Conservation (phyloP, 768 basidiomycete genomes). For the Lactifluus hygrophoroides region DNA sequence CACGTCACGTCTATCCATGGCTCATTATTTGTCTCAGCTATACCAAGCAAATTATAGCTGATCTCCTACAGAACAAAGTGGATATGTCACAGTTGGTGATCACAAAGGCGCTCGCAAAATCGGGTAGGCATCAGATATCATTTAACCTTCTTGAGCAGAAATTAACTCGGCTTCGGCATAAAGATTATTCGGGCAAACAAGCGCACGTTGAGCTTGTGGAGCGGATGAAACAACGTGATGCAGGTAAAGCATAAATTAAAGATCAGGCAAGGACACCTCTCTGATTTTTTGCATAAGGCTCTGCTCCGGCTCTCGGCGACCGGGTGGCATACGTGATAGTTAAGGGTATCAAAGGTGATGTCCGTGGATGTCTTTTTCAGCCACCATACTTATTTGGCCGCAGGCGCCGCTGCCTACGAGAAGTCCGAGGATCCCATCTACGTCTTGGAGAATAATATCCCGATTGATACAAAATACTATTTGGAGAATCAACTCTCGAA, state of each 20-base stretch:
- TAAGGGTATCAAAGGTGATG: slow-evolving; percentile 83
- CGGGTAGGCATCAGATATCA: slow-evolving; percentile 37
- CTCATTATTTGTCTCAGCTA: slow-evolving; percentile 44
- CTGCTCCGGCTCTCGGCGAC: slow-evolving; percentile 94
- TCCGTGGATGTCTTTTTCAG: neutral
- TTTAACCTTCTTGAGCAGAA: neutral
- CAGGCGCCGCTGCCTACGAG: slow-evolving; percentile 94
- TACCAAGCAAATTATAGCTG: slow-evolving; percentile 86
- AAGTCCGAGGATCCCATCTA: slow-evolving; percentile 98
- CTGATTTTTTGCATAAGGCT: slow-evolving; percentile 40
- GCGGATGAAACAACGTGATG: slow-evolving; percentile 93
- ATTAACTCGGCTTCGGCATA: neutral
- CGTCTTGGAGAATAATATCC: slow-evolving; percentile 95
- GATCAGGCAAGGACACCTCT: neutral
- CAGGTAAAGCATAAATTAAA: slow-evolving; percentile 41
- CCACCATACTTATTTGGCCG: neutral
- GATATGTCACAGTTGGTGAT: slow-evolving; percentile 99
- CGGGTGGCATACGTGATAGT: slow-evolving; percentile 99
- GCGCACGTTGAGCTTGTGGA: slow-evolving; percentile 95
- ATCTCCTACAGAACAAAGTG: slow-evolving; percentile 90
- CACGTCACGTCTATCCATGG: neutral
- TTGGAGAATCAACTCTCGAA: slow-evolving; percentile 97
- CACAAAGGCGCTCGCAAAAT: slow-evolving; percentile 91
- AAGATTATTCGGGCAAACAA: slow-evolving; percentile 91
- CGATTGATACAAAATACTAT: slow-evolving; percentile 97